Conservation (phyloP, 768 basidiomycete genomes). For the Lactarius evosmus region DNA sequence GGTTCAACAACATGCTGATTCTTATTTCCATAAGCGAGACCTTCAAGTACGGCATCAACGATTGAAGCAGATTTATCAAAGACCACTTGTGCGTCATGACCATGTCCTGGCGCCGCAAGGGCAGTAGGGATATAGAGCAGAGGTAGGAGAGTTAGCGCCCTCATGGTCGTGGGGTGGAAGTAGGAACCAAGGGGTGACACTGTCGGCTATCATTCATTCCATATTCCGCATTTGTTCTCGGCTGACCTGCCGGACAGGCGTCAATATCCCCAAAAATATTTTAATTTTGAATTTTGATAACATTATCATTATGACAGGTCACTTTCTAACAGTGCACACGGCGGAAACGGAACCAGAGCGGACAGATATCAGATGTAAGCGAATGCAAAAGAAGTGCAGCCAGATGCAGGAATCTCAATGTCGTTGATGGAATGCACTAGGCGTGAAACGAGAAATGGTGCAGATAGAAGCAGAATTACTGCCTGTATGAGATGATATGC, state of each 20-base stretch:
- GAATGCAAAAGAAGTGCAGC: slow-evolving; percentile 14
- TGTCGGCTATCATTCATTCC: too few relatives aligned
- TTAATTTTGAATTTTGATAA: slow-evolving; percentile 24
- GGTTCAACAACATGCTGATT: slow-evolving; percentile 31
- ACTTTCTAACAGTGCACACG: background rate
- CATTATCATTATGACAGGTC: slow-evolving; percentile 9
- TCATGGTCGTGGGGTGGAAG: slow-evolving; percentile 38
- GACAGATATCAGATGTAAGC: slow-evolving; percentile 16
- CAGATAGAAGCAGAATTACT: slow-evolving; percentile 25
- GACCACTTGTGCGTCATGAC: slow-evolving; percentile 46
- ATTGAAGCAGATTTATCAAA: slow-evolving; percentile 35
- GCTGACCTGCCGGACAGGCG: background rate
- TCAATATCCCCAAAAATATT: slow-evolving; percentile 2
- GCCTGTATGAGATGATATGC: slow-evolving; percentile 23
- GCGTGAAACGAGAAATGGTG: slow-evolving; percentile 25
- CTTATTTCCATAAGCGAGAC: slow-evolving; percentile 14
- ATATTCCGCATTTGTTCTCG: background rate
- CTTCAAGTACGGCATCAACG: slow-evolving; percentile 24
- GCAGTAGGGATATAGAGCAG: slow-evolving; percentile 38
- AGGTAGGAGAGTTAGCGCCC: slow-evolving; percentile 35
- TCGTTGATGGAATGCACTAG: slow-evolving; percentile 11
- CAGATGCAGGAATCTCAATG: slow-evolving; percentile 15
- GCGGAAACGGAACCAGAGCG: slow-evolving; percentile 1
- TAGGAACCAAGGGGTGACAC: background rate
- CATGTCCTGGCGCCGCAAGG: slow-evolving; percentile 40